Conservation (phyloP, 192 early-diverging fungal species). For the Chytriomyces hyalinus region DNA sequence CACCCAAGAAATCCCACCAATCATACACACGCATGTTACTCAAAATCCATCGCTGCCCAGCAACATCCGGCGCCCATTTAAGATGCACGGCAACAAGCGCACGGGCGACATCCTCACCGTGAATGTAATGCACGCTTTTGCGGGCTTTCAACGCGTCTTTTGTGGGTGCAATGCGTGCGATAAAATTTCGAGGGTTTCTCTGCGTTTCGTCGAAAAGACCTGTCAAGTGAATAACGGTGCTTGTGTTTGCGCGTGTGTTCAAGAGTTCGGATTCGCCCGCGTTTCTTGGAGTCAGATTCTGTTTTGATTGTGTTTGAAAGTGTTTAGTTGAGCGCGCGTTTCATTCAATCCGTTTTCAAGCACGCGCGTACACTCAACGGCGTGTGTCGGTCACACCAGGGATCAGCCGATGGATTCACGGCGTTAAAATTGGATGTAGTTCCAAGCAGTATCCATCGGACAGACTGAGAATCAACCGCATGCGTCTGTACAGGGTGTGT, state of each 20-base stretch:
- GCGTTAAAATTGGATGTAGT: conserved; percentile 42
- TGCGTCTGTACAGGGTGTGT: not conserved
- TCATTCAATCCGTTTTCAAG: not conserved
- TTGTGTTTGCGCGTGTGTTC: not conserved
- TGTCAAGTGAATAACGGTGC: conserved; percentile 52
- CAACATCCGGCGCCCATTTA: conserved; percentile 39
- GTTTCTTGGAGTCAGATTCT: conserved; percentile 12
- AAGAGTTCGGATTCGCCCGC: conserved; percentile 19
- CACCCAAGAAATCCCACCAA: conserved; percentile 58
- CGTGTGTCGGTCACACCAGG: conserved; percentile 29
- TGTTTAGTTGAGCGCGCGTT: not conserved
- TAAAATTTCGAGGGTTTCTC: conserved; percentile 60
- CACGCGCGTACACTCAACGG: conserved; percentile 3
- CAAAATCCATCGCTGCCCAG: conserved; percentile 57
- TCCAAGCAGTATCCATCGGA: conserved; percentile 50
- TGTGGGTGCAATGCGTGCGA: conserved; percentile 52
- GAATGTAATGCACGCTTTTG: conserved; percentile 49
- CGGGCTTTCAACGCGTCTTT: conserved; percentile 30
- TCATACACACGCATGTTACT: conserved; percentile 62
- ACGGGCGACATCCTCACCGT: conserved; percentile 65
- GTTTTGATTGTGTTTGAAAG: not conserved
- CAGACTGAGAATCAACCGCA: not conserved
- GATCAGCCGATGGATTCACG: not conserved
- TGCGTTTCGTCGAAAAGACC: conserved; percentile 63
- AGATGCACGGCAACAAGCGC: conserved; percentile 53